A percentile compares a stretch with the other conserved stretches of the same genome.
These are phyloP conservation scores for Schizophyllum commune DNA, from an alignment of 1,284 basidiomycete species.

Conservation along the genomic window DNA sequence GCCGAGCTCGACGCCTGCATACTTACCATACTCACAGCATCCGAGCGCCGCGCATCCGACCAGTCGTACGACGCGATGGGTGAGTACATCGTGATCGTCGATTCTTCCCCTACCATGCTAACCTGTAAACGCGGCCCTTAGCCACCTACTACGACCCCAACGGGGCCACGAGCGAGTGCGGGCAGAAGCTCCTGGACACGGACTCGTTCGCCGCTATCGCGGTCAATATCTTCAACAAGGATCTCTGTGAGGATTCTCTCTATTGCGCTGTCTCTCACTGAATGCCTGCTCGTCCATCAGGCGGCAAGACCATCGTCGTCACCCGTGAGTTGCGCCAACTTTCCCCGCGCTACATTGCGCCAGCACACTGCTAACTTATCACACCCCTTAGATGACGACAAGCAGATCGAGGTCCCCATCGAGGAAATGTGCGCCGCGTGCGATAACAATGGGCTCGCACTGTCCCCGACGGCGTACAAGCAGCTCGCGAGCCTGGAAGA, in stretches of 20 bases:
- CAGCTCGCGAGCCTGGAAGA: neutral
- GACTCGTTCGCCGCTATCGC: slow-evolving; percentile 23
- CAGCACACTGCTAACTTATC: no score
- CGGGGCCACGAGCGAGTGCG: slow-evolving; percentile 15
- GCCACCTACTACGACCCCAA: slow-evolving; percentile 9
- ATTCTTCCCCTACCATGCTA: neutral
- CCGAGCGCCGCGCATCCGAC: neutral
- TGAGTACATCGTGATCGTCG: neutral
- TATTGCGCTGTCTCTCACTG: no score
- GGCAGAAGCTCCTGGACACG: slow-evolving; percentile 14
- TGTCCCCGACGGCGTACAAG: neutral
- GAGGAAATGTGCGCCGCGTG: neutral
- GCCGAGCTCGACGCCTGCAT: no score
- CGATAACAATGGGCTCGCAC: neutral
- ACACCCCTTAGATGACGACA: neutral
- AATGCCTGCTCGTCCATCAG: no score
- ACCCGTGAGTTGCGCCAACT: no score
- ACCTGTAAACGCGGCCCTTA: neutral
- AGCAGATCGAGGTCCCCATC: neutral
- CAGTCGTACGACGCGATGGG: neutral
- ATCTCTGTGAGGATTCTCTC: neutral
- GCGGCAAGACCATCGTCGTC: no score
- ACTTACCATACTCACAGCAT: no score
- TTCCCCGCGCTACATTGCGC: no score
- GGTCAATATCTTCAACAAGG: neutral